Conservation (phyloP, 495 filamentous ascomycete genomes). For the Xylaria scruposa region DNA sequence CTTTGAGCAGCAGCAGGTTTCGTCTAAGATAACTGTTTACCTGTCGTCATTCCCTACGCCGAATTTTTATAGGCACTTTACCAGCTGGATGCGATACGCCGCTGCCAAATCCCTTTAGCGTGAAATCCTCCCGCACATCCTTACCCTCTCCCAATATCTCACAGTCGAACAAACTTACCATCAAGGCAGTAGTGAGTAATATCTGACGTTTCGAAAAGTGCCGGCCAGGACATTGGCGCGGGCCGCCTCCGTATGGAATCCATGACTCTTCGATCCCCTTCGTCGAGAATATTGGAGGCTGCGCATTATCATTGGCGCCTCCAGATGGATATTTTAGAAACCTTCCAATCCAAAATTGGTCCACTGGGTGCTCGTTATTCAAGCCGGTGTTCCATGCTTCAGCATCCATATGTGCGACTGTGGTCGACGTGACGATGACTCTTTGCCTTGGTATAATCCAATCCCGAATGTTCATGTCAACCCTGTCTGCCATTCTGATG, state of each 20-base stretch:
- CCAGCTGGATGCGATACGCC: conserved; percentile 34
- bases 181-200: conserved; percentile 35
- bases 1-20: too few relatives aligned
- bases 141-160: conserved; percentile 34
- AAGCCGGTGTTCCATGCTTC: conserved; percentile 36
- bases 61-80: conserved; percentile 24
- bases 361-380: conserved; percentile 38
- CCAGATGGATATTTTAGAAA: conserved; percentile 36
- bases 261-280: conserved; percentile 42
- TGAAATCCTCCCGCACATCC: conserved; percentile 31
- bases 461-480: conserved; percentile 37
- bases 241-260: conserved; percentile 46
- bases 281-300: conserved; percentile 35
- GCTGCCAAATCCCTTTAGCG: conserved; percentile 36
- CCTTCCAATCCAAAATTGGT: conserved; percentile 39
- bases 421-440: conserved; percentile 33
- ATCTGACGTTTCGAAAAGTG: conserved; percentile 45
- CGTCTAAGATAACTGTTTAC: not conserved
- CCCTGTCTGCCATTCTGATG: conserved; percentile 31
- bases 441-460: conserved; percentile 35
- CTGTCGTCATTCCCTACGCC: conserved; percentile 22
- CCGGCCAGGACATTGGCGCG: conserved; percentile 41
- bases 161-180: conserved; percentile 40
- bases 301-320: not conserved
- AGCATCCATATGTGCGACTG: conserved; percentile 40